These are phyloP conservation scores for Spathaspora hagerdaliae DNA, from an alignment of 805 yeast genomes.

Conservation along the genomic window DNA sequence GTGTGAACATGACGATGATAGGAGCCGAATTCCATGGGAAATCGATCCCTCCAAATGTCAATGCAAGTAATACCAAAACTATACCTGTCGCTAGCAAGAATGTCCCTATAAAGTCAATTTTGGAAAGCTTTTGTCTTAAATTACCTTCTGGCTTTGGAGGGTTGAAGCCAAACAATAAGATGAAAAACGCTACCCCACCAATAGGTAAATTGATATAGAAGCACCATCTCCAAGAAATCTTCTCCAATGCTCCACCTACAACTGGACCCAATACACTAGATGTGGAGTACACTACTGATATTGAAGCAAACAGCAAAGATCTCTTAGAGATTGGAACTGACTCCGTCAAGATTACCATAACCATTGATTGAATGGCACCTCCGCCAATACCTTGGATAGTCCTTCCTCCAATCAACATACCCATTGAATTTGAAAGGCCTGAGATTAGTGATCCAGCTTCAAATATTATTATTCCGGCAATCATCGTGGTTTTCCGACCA, in stretches of 20 bases:
- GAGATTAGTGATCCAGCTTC: constrained; percentile 59
- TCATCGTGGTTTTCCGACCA: constrained; percentile 51
- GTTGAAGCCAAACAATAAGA: constrained; percentile 38
- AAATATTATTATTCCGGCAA: constrained; percentile 49
- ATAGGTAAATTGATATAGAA: constrained; percentile 67
- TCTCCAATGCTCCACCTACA: constrained; percentile 62
- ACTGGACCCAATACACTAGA: constrained; percentile 60
- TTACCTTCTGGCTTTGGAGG: constrained; percentile 46
- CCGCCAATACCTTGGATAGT: constrained; percentile 70
- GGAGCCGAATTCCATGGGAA: constrained; percentile 55
- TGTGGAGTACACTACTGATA: constrained; percentile 43
- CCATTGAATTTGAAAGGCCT: constrained; percentile 53
- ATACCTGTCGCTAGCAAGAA: constrained; percentile 38
- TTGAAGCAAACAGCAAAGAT: constrained; percentile 33
- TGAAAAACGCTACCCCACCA: constrained; percentile 47
- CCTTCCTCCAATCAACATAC: constrained; percentile 66
- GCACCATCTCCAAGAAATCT: constrained; percentile 73
- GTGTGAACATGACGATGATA: constrained; percentile 43
- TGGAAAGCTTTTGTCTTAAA: constrained; percentile 30
- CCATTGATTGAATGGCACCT: constrained; percentile 59
- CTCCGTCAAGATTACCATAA: constrained; percentile 55
- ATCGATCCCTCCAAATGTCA: constrained; percentile 53
- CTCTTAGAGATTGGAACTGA: constrained; percentile 42
- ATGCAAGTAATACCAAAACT: constrained; percentile 43
- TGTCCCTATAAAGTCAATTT: constrained; percentile 50